These are phyloP conservation scores for Picea engelmannii DNA, from an alignment of 83 land plant genomes.

Conservation along the genomic window DNA sequence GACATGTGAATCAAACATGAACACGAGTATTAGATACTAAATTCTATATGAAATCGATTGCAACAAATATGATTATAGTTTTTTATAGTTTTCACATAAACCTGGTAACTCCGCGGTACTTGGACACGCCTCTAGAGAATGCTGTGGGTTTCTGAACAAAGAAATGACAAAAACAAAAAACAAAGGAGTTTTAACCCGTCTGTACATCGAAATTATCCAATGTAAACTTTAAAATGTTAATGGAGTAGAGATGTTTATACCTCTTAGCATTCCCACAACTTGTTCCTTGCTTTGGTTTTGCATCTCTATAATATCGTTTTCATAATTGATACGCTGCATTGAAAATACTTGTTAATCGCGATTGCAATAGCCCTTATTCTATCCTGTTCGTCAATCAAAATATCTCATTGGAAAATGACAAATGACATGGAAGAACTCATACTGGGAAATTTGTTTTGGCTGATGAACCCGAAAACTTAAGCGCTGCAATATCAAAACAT, in stretches of 20 bases:
- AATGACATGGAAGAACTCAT: not conserved
- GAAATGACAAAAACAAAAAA: not conserved
- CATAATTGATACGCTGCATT: not conserved
- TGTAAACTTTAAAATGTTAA: not conserved
- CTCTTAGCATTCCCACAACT: not conserved
- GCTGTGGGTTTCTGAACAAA: not conserved
- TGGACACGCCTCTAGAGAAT: too few species aligned
- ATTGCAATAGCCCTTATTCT: too few species aligned
- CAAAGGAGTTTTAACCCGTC: too few species aligned
- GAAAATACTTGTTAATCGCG: too few species aligned
- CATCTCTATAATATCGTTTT: not conserved
- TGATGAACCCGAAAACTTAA: not conserved
- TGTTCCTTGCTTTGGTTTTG: not conserved
- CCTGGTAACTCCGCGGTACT: too few species aligned
- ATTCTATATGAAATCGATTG: too few species aligned
- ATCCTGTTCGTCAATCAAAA: not conserved
- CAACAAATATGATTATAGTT: not conserved
- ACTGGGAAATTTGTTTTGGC: not conserved
- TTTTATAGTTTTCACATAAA: too few species aligned
- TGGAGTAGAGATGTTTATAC: not conserved
- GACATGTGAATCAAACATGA: not conserved
- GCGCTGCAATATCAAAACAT: slow-evolving; percentile 4
- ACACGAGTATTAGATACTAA: too few species aligned
- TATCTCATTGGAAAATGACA: not conserved
- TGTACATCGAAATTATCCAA: not conserved